phyloP scores from a whole-genome alignment of 345 rosid genomes.

The Balakata baccata region DNA sequence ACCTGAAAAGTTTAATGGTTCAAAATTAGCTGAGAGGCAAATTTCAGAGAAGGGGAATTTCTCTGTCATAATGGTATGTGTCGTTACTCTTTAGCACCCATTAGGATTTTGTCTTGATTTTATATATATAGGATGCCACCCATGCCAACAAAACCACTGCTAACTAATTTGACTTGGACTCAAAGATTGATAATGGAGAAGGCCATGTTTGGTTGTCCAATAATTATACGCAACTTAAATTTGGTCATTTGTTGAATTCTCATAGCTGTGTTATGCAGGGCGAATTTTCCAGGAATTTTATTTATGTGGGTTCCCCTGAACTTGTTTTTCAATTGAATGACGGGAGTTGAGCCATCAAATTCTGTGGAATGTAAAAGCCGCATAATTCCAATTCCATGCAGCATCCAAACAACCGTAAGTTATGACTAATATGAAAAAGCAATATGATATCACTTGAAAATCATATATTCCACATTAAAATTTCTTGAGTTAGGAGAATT shows the following conservation, averaged over 20 bases:
- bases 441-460: constrained; percentile 22
- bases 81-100: constrained; percentile 22
- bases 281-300: background rate
- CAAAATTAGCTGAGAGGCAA: constrained; percentile 9
- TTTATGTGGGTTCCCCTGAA: constrained; percentile 15
- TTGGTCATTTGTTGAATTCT: constrained; percentile 18
- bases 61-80: constrained; percentile 33
- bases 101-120: background rate
- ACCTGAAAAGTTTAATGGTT: constrained; percentile 29
- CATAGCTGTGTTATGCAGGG: background rate
- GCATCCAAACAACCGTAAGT: constrained; percentile 25
- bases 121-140: too few relatives aligned
- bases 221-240: constrained; percentile 23
- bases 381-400: constrained; percentile 3
- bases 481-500: constrained; percentile 14
- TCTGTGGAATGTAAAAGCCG: background rate
- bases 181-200: constrained; percentile 30
- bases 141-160: background rate
- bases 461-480: constrained; percentile 14
- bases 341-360: constrained; percentile 16
- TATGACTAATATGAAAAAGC: constrained; percentile 14
- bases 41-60: constrained; percentile 21
- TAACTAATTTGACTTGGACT: constrained; percentile 32
- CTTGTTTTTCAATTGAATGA: constrained; percentile 14
- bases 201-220: constrained; percentile 25